Evolutionary conservation across 768 basidiomycete species (phyloP), one percentile per base, ranked within the genome.

Genomic region (Hypholoma sublateritium): DNA sequence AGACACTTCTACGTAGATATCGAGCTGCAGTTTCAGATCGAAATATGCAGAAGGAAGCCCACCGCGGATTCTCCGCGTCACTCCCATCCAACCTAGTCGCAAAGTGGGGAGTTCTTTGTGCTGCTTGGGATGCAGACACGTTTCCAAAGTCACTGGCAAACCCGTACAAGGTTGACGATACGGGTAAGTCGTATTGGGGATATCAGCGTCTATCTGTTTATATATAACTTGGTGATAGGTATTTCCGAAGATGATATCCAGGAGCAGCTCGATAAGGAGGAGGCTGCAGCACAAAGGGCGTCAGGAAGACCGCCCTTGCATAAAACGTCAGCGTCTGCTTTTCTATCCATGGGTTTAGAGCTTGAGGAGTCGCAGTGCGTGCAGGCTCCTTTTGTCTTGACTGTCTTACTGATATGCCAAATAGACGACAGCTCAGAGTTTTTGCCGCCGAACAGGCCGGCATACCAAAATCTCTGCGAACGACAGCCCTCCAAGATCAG

Each of bases 11-110:
- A 14, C 9, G 28, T 14, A 14, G 35, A 11, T 59, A 53, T 50
- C 19, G 28, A 9, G 50, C 24, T 8, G 61, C 52, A 1, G 25
- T 62, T 1, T 34, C 51, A 1, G 28, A 59, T 3, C 28, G 58
- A 37, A 59, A 62, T 44, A 37, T 44, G 22, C 61, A 62, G 17
- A 42, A 46, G 6, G 58, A 59, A 35, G 61, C 55, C 13, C 58
- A 59, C 37, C 13, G 36, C 21, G 56, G 56, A 7, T 52, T 57
- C n/a, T 51, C 49, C n/a, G 32, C 32, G 9, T 50, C 56, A 3
- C 25, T 57, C 12, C 22, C 48, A 6, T 13, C 13, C n/a, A 28
- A 32, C 13, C 34, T 7, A 21, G 9, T 12, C 8, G 50, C 49
- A 50, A 24, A 34, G n/a, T 14, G 34, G 34, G 37, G n/a, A n/a